Base-by-base conservation (phyloP, 2,329 filamentous ascomycete species). In the Tolypocladium cylindrosporum region DNA sequence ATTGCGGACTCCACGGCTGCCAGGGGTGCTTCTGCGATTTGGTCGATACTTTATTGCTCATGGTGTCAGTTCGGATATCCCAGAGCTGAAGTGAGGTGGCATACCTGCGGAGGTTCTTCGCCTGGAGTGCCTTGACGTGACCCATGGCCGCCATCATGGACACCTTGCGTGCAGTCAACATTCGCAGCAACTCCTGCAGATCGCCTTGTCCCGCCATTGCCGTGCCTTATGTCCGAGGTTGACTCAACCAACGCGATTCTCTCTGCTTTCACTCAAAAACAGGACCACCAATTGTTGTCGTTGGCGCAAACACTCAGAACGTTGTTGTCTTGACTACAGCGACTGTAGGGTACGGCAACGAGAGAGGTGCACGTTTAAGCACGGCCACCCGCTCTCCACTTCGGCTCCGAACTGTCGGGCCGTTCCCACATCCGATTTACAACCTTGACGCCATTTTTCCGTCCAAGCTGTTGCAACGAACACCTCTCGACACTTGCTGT, bases 81-180 rank as follows among this genome's bases (percentile, higher is more conserved):
- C 6, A 5, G 19, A 36, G 19, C 19, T 21, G 3, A 11, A 8
- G 10, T n/a, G 31, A 11, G 8, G 6, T 36, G 19, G 14, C 48
- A 14, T 73, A 86, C 85, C 79, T 85, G 60, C 75, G 75, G 27
- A 86, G 73, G 45, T 78, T 78, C 48, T 77, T 79, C 2, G 71
- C 65, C 66, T 86, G 83, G 1, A 86, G 73, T 3, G 79, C 75
- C 67, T 81, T 84, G 59, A 85, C 75, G 61, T 84, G 79, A 50
- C 73, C 69, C 77, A 86, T 81, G 34, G 83, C 83, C 56, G 78
- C 77, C 69, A 85, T 75, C 72, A 86, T 82, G 4, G 82, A 74
- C 56, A 83, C 71, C 65, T 83, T 85, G 56, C 82, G 80, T 53
- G 78, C 75, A 4, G 81, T 86, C 63, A 86, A 72, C 57, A 86